Evolutionary conservation across 2,329 filamentous ascomycete species (phyloP).

Genomic region (Camillea tinctor): DNA sequence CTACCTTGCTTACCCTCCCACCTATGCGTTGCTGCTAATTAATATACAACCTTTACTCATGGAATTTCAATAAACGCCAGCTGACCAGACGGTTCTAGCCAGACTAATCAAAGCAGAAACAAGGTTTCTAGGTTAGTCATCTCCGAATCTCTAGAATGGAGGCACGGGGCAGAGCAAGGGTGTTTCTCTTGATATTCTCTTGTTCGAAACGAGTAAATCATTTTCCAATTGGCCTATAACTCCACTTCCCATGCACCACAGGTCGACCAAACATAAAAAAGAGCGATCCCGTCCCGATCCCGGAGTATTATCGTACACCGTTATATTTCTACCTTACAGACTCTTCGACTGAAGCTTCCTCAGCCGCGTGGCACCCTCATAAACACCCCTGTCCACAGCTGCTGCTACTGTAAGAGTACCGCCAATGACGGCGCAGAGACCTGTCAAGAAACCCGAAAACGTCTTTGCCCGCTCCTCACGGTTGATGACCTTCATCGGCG

Average conservation of each 20-base stretch:
- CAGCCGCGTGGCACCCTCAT: constrained; percentile 80
- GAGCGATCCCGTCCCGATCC: not conserved
- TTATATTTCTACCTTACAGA: constrained; percentile 36
- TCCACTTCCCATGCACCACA: constrained; percentile 23
- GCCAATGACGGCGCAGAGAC: constrained; percentile 90
- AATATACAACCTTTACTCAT: not conserved
- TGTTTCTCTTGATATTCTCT: not conserved
- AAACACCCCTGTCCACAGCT: constrained; percentile 85
- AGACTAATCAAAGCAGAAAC: not conserved
- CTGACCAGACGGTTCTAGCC: too few species aligned
- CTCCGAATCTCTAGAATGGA: not conserved
- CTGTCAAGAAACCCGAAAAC: constrained; percentile 88
- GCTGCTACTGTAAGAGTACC: constrained; percentile 95
- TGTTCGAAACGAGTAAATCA: not conserved
- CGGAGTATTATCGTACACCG: constrained; percentile 18
- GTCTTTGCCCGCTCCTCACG: constrained; percentile 86
- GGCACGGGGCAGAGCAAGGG: not conserved
- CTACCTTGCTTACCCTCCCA: not conserved
- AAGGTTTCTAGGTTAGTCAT: not conserved
- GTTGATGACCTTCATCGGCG: constrained; percentile 99
- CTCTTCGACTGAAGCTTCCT: constrained; percentile 80
- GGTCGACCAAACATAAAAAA: not conserved
- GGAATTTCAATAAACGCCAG: not conserved
- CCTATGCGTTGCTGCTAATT: not conserved
- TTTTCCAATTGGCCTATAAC: constrained; percentile 17